Evolutionary conservation across 2,329 filamentous ascomycete genomes (phyloP).

Genomic region (Cordyceps militaris): DNA sequence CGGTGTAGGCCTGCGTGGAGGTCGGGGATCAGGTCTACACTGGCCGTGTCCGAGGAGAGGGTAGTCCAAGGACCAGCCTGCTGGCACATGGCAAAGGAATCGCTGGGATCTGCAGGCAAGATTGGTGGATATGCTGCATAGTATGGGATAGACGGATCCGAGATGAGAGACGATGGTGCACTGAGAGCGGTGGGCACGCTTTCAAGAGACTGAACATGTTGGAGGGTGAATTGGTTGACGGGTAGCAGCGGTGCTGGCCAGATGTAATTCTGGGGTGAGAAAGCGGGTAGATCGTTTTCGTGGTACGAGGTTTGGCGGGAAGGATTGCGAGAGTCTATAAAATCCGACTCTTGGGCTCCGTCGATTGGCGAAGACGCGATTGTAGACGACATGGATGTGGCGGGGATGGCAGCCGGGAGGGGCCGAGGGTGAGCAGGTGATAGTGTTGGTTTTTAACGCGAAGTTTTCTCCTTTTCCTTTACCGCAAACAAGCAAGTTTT

Average conservation of each 20-base stretch:
- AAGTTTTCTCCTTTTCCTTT: background rate
- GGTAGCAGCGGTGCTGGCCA: background rate
- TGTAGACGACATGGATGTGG: slow-evolving; percentile 9
- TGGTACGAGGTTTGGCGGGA: slow-evolving; percentile 8
- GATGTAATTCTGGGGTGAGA: background rate
- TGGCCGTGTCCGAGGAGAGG: background rate
- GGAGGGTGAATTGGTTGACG: background rate
- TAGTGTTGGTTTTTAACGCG: background rate
- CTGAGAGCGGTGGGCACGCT: background rate
- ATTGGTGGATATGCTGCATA: background rate
- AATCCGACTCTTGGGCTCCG: background rate
- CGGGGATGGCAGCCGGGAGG: background rate
- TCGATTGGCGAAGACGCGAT: slow-evolving; percentile 1
- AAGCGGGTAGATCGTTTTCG: background rate
- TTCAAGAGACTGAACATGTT: background rate
- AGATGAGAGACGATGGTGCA: background rate
- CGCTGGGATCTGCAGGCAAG: background rate
- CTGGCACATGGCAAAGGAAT: background rate
- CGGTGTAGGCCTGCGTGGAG: background rate
- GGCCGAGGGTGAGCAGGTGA: background rate
- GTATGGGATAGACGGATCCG: background rate
- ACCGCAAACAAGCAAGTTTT: background rate
- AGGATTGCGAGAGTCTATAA: background rate
- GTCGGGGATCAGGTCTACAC: background rate
- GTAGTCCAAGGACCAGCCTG: background rate